Percentiles rank a stretch among this genome's conserved stretches.
phyloP scores from a whole-genome alignment of 2,329 filamentous ascomycete genomes.

The Aspergillus floridensis region DNA sequence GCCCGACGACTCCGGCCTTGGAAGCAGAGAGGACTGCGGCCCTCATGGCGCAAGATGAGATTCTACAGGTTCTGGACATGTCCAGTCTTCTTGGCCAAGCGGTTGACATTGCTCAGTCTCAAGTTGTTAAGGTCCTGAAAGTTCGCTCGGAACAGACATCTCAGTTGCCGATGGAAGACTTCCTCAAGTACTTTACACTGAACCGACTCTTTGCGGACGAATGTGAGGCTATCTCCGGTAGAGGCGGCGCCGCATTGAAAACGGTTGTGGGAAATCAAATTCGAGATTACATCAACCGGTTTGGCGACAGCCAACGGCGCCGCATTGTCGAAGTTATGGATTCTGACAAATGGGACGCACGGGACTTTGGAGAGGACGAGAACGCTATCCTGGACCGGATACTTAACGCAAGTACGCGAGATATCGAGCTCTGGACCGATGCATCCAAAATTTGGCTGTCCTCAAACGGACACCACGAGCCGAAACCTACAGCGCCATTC shows the following conservation, averaged over 20 bases:
- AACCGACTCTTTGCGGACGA: conserved; percentile 65
- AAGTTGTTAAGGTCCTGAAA: conserved; percentile 63
- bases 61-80: conserved; percentile 63
- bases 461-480: conserved; percentile 21
- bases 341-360: conserved; percentile 63
- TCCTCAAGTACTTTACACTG: conserved; percentile 61
- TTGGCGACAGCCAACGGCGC: conserved; percentile 58
- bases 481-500: conserved; percentile 39
- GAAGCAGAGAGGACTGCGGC: conserved; percentile 27
- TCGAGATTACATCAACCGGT: conserved; percentile 58
- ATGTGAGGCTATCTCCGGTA: conserved; percentile 64
- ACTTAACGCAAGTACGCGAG: conserved; percentile 58
- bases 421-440: conserved; percentile 56
- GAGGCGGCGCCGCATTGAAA: conserved; percentile 59
- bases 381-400: conserved; percentile 52
- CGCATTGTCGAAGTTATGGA: conserved; percentile 59
- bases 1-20: conserved; percentile 42
- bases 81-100: conserved; percentile 64
- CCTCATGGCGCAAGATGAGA: conserved; percentile 53
- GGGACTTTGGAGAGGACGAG: conserved; percentile 58
- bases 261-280: conserved; percentile 63
- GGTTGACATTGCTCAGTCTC: conserved; percentile 64
- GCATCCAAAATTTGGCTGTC: conserved; percentile 52
- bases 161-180: conserved; percentile 54
- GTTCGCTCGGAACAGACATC: conserved; percentile 61